Conservation (phyloP, 2,329 filamentous ascomycete genomes). For the Fragosphaeria purpurea region DNA sequence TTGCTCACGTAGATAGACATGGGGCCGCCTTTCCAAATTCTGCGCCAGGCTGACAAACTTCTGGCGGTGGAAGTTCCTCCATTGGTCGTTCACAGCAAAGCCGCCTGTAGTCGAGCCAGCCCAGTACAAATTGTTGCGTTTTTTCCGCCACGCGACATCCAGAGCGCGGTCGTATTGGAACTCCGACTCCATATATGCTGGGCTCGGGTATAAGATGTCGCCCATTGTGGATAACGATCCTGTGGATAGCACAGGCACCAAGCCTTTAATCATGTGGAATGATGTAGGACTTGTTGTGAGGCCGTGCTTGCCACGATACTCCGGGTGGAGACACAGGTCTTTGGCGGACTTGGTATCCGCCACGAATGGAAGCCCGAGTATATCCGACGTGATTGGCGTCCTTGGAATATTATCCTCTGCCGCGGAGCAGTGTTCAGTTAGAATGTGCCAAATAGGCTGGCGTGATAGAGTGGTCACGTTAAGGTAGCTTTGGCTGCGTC, state of each 20-base stretch:
- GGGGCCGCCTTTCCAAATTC: constrained; percentile 16
- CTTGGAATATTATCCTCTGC: not conserved
- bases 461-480: not conserved
- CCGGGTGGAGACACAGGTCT: constrained; percentile 35
- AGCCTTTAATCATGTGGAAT: constrained; percentile 27
- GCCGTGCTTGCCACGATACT: constrained; percentile 34
- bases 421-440: not conserved
- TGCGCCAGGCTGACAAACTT: constrained; percentile 30
- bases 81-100: constrained; percentile 23
- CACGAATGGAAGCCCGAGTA: constrained; percentile 27
- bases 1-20: constrained; percentile 24
- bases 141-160: constrained; percentile 39
- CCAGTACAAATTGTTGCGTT: constrained; percentile 45
- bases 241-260: constrained; percentile 37
- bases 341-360: constrained; percentile 16
- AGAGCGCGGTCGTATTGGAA: constrained; percentile 29
- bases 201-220: constrained; percentile 42
- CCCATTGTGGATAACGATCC: constrained; percentile 35
- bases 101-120: constrained; percentile 45
- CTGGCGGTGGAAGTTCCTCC: constrained; percentile 38
- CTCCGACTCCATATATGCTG: constrained; percentile 34
- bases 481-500: not conserved
- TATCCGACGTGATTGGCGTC: constrained; percentile 2
- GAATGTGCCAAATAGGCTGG: not conserved
- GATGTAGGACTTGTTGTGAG: constrained; percentile 33